Evolutionary conservation across 805 yeast genomes (phyloP).

Genomic region (Maudiozyma barnettii): DNA sequence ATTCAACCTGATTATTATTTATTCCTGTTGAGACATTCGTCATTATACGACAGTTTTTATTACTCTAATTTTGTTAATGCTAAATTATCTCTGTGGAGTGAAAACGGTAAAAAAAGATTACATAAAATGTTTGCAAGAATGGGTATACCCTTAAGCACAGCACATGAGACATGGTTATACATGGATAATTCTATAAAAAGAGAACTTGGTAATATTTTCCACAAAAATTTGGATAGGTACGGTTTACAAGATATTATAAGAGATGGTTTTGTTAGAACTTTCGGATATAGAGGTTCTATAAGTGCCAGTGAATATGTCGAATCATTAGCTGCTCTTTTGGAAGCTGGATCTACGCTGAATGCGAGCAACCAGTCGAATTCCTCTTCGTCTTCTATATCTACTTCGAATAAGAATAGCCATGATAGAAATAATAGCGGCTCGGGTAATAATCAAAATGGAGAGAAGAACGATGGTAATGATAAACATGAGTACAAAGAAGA

Average conservation of each 20-base stretch:
- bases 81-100: constrained; percentile 79
- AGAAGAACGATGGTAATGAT: constrained; percentile 21
- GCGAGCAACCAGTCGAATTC: neutral
- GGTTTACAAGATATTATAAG: constrained; percentile 76
- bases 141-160: constrained; percentile 87
- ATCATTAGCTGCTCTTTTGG: constrained; percentile 74
- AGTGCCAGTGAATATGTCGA: constrained; percentile 93
- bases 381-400: neutral
- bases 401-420: constrained; percentile 3
- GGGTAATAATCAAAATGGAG: constrained; percentile 20
- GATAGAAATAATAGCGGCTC: constrained; percentile 15
- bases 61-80: constrained; percentile 90
- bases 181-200: constrained; percentile 74
- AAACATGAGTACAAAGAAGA: constrained; percentile 23
- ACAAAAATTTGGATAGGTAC: constrained; percentile 58
- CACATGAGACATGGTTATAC: constrained; percentile 87
- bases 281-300: constrained; percentile 78
- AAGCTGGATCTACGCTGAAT: constrained; percentile 38
- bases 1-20: constrained; percentile 79
- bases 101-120: constrained; percentile 75
- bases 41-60: constrained; percentile 79
- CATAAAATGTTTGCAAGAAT: constrained; percentile 91
- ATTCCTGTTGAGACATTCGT: constrained; percentile 85
- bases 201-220: constrained; percentile 58
- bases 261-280: constrained; percentile 79